phyloP scores from a whole-genome alignment of 805 yeast genomes.

The Saccharomycopsis fermentans region DNA sequence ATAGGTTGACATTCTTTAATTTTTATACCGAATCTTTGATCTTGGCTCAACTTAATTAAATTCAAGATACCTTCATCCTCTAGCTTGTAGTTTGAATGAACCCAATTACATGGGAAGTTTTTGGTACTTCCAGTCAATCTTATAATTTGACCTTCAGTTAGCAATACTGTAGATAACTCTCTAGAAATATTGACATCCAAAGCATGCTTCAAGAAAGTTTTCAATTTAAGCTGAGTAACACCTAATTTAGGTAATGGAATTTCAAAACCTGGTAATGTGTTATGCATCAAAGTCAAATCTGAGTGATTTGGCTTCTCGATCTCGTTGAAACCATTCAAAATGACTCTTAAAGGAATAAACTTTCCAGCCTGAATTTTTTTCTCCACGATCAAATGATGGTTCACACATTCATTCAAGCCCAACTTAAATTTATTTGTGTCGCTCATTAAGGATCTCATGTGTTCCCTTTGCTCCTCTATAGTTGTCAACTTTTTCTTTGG shows the following conservation, averaged over 20 bases:
- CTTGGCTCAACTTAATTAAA: constrained; percentile 51
- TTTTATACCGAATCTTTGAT: constrained; percentile 57
- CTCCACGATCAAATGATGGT: constrained; percentile 67
- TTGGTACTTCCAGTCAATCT: constrained; percentile 74
- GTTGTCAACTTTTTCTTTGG: constrained; percentile 29
- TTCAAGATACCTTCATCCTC: constrained; percentile 42
- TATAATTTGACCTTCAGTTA: constrained; percentile 51
- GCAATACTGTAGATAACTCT: constrained; percentile 65
- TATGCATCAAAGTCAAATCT: constrained; percentile 23
- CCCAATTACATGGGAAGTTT: constrained; percentile 72
- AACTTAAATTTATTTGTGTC: constrained; percentile 56
- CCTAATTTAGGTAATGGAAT: constrained; percentile 68
- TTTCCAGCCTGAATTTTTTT: constrained; percentile 65
- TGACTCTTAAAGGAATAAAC: constrained; percentile 59
- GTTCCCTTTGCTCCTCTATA: constrained; percentile 23
- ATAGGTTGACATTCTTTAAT: constrained; percentile 55
- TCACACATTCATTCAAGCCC: constrained; percentile 71
- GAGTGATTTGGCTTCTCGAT: constrained; percentile 51
- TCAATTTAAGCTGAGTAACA: constrained; percentile 56
- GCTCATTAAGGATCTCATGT: constrained; percentile 35
- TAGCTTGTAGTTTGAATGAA: constrained; percentile 67
- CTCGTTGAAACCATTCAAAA: constrained; percentile 36
- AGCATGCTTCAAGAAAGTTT: constrained; percentile 43
- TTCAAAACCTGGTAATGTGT: constrained; percentile 57
- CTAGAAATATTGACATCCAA: constrained; percentile 57